phyloP scores from a whole-genome alignment of 768 basidiomycete species.

The Tylopilus felleus region DNA sequence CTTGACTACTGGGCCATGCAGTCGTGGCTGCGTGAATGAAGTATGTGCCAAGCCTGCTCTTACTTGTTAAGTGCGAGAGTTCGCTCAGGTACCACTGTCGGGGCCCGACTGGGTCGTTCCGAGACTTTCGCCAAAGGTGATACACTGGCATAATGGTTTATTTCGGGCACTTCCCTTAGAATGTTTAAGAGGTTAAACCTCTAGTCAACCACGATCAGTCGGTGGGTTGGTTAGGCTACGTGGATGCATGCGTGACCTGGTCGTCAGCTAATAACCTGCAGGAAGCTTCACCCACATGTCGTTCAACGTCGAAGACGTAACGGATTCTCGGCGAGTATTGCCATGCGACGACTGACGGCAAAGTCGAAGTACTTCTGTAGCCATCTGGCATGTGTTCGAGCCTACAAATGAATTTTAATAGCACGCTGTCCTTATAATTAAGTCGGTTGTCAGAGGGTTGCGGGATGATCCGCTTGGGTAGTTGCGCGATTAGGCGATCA shows the following conservation, averaged over 20 bases:
- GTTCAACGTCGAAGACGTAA: not conserved
- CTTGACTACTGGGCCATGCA: not conserved
- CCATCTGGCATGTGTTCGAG: not conserved
- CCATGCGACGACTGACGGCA: not conserved
- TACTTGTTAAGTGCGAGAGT: not conserved
- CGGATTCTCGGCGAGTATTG: not conserved
- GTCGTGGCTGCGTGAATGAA: not conserved
- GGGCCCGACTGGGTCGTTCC: not conserved
- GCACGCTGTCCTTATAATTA: not conserved
- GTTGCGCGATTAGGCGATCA: too few species aligned
- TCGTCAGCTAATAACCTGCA: not conserved
- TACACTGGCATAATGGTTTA: not conserved
- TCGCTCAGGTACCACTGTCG: not conserved
- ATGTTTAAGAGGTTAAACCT: not conserved
- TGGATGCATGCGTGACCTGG: not conserved
- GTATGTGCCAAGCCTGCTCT: not conserved
- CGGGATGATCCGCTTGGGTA: too few species aligned
- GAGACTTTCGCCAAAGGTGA: not conserved
- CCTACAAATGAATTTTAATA: not conserved
- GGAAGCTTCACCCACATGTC: not conserved
- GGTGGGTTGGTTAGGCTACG: not conserved
- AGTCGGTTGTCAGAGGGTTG: not conserved
- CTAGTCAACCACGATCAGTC: not conserved
- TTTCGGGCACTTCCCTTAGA: not conserved
- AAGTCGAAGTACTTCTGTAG: not conserved